A percentile compares a stretch with the other conserved stretches of the same genome.
These are phyloP conservation scores for Vigna angularis DNA, from an alignment of 306 rosid genomes.

Conservation along the genomic window DNA sequence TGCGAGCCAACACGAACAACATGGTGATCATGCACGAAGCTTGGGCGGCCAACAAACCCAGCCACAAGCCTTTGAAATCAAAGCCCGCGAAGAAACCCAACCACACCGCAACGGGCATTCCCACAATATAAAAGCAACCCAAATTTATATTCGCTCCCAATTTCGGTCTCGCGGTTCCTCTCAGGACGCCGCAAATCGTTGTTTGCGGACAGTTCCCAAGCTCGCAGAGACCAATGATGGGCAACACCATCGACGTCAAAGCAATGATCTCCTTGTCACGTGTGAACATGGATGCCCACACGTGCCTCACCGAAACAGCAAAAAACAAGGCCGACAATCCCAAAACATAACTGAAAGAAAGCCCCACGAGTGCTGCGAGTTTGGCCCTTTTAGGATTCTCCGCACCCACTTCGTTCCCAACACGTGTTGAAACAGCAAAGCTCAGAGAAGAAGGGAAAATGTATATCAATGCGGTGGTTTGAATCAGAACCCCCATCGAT, in stretches of 20 bases:
- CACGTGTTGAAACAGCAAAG: constrained; percentile 90
- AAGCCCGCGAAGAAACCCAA: constrained; percentile 70
- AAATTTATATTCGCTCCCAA: constrained; percentile 85
- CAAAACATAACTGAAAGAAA: constrained; percentile 62
- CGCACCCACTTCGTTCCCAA: constrained; percentile 89
- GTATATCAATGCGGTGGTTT: constrained; percentile 86
- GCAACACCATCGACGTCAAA: constrained; percentile 72
- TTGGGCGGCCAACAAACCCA: constrained; percentile 86
- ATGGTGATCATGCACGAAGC: constrained; percentile 74
- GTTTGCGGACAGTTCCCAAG: constrained; percentile 97
- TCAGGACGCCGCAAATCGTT: constrained; percentile 83
- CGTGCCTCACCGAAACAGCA: constrained; percentile 62
- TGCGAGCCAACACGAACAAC: constrained; percentile 67
- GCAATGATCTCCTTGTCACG: constrained; percentile 66
- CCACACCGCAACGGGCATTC: constrained; percentile 88
- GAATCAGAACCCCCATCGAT: constrained; percentile 92
- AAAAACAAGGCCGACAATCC: constrained; percentile 73
- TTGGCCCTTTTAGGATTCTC: constrained; percentile 63
- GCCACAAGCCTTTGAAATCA: constrained; percentile 87
- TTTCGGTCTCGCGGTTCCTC: constrained; percentile 88
- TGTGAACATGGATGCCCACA: constrained; percentile 90
- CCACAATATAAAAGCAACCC: constrained; percentile 85
- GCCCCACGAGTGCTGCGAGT: constrained; percentile 69
- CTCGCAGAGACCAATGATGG: constrained; percentile 85
- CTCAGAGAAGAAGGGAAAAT: constrained; percentile 90